Percentiles rank a stretch among this genome's conserved stretches.
Conservation (phyloP, 768 basidiomycete species). For the Podaxis sp. region DNA sequence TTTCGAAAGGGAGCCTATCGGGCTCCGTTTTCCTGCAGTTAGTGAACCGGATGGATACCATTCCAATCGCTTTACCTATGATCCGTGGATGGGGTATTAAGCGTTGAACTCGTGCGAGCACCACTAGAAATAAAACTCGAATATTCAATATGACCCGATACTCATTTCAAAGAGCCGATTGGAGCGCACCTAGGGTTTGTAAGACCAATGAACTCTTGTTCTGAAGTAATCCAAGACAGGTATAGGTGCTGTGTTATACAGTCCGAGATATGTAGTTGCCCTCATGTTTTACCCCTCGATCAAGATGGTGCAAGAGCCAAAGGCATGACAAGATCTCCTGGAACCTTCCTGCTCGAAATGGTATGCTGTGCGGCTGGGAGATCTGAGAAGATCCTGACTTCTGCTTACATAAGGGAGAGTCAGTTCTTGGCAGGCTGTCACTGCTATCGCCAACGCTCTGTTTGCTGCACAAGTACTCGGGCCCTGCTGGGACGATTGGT, state of each 20-base stretch:
- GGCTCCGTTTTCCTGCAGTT: background rate
- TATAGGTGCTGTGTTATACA: background rate
- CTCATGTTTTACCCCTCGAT: background rate
- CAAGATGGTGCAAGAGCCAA: background rate
- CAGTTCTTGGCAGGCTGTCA: background rate
- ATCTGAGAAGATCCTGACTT: background rate
- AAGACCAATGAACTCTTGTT: background rate
- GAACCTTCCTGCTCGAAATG: background rate
- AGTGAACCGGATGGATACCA: background rate
- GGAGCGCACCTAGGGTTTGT: background rate
- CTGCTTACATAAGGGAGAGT: background rate
- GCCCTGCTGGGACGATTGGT: background rate
- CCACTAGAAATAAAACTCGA: background rate
- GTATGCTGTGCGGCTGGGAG: background rate
- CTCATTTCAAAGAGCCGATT: background rate
- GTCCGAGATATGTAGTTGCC: background rate
- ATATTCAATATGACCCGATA: background rate
- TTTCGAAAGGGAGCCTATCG: background rate
- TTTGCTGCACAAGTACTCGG: background rate
- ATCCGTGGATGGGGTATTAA: background rate
- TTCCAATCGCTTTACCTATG: background rate
- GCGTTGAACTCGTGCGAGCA: background rate
- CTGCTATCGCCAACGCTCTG: background rate
- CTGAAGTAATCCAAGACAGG: background rate
- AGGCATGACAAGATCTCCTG: background rate